Base-by-base conservation (phyloP, 1,284 basidiomycete species). In the Takashimella tepidaria region DNA sequence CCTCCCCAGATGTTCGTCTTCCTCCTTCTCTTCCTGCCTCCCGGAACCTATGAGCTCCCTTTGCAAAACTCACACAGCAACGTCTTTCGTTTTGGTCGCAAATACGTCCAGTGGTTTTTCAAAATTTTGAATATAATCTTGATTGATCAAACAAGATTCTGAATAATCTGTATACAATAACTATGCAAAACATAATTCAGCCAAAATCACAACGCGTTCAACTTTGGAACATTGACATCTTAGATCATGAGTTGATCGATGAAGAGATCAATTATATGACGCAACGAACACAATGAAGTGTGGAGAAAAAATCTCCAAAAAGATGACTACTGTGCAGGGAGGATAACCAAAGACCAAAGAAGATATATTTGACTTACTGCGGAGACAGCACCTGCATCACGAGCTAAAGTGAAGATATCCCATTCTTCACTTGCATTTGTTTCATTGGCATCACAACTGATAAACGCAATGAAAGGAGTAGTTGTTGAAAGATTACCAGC, bases 401-500 rank as follows among this genome's bases (percentile, higher is more conserved):
- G 77, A 11, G 88, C 89, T 41, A 89, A 77, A 0, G 87, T 88
- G 72, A 92, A 90, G 50, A 92, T 82, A 70, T 93, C 71, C 61
- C 62, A 67, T 44, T 70, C 66, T n/a, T 68, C 54, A 50, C 63
- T 72, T 16, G 81, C 78, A 57, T 80, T 73, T 4, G 87, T 88
- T 22, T 84, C 81, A 69, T 91, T 89, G 50, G 69, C 67, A 66
- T 92, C 89, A 70, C 90, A 93, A 11, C 83, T 82, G 45, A 93
- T 82, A 62, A 91, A 81, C 4, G 91, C 90, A 59, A 93, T 88
- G 89, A 89, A 93, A 5, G 90, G 89, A 0, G 89, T 88, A 1
- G 76, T 54, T 0, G 74, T 69, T 0, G 75, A 64, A 69, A 80
- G 24, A 82, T 86, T 88, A 26, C 49, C 53, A 2, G 64, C 64